phyloP scores from a whole-genome alignment of 2,329 filamentous ascomycete species.

The Sporothrix pallida region DNA sequence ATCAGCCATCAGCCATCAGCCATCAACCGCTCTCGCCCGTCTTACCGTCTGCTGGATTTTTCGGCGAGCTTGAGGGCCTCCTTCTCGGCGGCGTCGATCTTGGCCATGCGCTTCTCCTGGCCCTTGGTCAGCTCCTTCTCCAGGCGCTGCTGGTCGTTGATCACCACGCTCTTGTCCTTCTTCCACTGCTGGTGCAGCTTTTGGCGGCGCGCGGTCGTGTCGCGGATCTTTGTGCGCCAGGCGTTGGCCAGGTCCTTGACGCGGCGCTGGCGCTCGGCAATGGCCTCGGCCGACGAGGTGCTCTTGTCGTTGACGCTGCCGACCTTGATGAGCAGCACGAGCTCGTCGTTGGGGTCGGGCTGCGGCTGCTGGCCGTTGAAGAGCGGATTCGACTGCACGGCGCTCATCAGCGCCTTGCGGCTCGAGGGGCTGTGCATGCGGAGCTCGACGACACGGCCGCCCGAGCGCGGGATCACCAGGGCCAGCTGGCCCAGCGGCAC shows the following conservation, averaged over 20 bases:
- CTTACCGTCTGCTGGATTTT: neutral
- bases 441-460: slow-evolving; percentile 40
- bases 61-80: slow-evolving; percentile 52
- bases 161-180: slow-evolving; percentile 51
- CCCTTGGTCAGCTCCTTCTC: slow-evolving; percentile 57
- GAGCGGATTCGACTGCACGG: slow-evolving; percentile 37
- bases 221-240: slow-evolving; percentile 58
- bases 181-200: slow-evolving; percentile 58
- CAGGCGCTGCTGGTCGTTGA: slow-evolving; percentile 51
- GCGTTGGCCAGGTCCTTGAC: slow-evolving; percentile 55
- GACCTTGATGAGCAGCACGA: slow-evolving; percentile 61
- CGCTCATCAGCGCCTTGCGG: slow-evolving; percentile 39
- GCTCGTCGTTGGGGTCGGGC: slow-evolving; percentile 62
- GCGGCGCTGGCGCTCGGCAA: slow-evolving; percentile 49
- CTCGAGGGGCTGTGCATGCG: slow-evolving; percentile 38
- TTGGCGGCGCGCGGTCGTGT: slow-evolving; percentile 48
- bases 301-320: slow-evolving; percentile 47
- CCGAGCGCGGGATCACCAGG: slow-evolving; percentile 38
- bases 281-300: slow-evolving; percentile 1
- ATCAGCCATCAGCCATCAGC: too few relatives aligned
- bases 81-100: slow-evolving; percentile 58
- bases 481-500: slow-evolving; percentile 39
- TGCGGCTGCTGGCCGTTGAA: slow-evolving; percentile 48
- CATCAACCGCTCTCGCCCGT: too few relatives aligned
- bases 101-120: slow-evolving; percentile 60